Base-by-base conservation (phyloP, 139 green algal species). In the Chlorella sp. region DNA sequence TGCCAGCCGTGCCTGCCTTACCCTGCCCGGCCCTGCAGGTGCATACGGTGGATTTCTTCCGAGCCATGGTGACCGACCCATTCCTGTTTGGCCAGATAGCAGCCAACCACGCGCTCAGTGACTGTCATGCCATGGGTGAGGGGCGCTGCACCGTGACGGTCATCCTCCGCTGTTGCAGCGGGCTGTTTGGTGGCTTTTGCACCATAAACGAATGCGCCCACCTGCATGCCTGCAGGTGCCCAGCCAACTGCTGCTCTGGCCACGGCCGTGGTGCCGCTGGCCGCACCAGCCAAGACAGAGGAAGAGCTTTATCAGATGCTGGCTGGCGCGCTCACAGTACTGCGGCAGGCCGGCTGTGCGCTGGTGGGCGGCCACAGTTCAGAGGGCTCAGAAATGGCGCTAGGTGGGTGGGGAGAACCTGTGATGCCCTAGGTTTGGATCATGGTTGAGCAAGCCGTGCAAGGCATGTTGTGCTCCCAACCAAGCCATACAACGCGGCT, bases 11-110 rank as follows among this genome's bases (percentile, higher is more conserved):
- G 56, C 56, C 56, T 65, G 56, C 56, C 30, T 38, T 38, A 1
- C 13, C 9, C 65, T 43, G 3, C 28, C 28, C 62, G 20, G 22
- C 41, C 5, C 22, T 73, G 48, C 38, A 76, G 68, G 81, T 98
- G 40, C 95, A 97, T 24, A 97, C 93, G 6, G 91, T 98, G 36
- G 96, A 99, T 86, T 98, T 97, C 40, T 98, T 99, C 86, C 87
- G 89, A 13, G 73, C 88, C 36, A 93, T 97, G 73, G 87, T 95
- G 30, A 77, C 88, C 41, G 96, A 99, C 81, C 91, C 93, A 2
- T 98, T 91, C 73, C 56, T 95, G 22, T 98, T 99, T 88, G 96
- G 96, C 11, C 82, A 83, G 80, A 94, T 98, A 24, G 92, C 95
- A 16, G 95, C 93, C 32, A 92, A 92, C 48, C 94, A 97, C 80